Evolutionary conservation across 2,329 filamentous ascomycete genomes (phyloP).

Genomic region (Xylariaceae sp.): DNA sequence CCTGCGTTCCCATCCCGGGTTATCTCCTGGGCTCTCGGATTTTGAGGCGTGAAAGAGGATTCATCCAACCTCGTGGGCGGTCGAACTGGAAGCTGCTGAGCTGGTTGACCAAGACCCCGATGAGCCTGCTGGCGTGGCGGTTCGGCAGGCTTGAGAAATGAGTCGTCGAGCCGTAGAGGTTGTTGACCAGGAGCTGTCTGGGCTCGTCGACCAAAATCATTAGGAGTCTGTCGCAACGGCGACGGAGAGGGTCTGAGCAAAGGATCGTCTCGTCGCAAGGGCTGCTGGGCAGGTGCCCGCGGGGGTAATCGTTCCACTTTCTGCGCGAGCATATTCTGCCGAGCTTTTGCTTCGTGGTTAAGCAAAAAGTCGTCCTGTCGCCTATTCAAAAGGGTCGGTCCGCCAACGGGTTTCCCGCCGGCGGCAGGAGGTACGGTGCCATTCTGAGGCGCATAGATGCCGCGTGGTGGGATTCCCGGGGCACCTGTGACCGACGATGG

Average conservation of each 20-base stretch:
- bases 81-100: background rate
- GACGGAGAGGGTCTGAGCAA: background rate
- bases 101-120: background rate
- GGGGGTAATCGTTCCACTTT: background rate
- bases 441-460: background rate
- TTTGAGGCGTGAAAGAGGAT: background rate
- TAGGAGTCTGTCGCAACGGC: background rate
- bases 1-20: too few species aligned
- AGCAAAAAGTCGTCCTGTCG: background rate
- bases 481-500: background rate
- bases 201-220: background rate
- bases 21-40: too few species aligned
- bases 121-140: background rate
- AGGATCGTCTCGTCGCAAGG: background rate
- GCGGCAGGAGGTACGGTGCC: background rate
- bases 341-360: background rate
- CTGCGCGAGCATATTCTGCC: background rate
- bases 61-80: background rate
- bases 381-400: background rate
- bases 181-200: background rate
- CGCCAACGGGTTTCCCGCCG: background rate
- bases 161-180: background rate
- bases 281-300: background rate
- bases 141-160: background rate
- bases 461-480: background rate